Conservation (phyloP, 1,284 basidiomycete genomes). For the Microbotryum scabiosae region DNA sequence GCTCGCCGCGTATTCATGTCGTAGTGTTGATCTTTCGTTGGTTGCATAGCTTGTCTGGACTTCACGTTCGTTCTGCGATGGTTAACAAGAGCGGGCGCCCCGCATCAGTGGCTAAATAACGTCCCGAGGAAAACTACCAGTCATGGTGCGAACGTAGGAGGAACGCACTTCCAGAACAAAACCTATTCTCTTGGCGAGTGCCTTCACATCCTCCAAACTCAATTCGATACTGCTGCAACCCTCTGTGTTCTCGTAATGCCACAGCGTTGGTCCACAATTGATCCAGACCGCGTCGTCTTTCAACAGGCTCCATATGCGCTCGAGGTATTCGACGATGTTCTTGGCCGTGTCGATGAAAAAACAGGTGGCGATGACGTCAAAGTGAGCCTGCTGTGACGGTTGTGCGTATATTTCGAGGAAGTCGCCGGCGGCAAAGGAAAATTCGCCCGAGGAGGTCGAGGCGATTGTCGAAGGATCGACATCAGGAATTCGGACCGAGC, state of each 20-base stretch:
- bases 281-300: slow-evolving; percentile 82
- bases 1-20: slow-evolving; percentile 67
- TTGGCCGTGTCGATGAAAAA: slow-evolving; percentile 98
- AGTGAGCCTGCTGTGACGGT: slow-evolving; percentile 44
- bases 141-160: slow-evolving; percentile 12
- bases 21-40: slow-evolving; percentile 73
- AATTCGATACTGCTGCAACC: slow-evolving; percentile 73
- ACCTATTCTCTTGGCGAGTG: slow-evolving; percentile 63
- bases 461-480: slow-evolving; percentile 67
- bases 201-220: slow-evolving; percentile 77
- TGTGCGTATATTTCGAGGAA: slow-evolving; percentile 78
- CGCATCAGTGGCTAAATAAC: too few relatives aligned
- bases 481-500: slow-evolving; percentile 66
- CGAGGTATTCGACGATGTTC: slow-evolving; percentile 82
- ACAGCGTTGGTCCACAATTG: slow-evolving; percentile 83
- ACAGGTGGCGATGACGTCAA: slow-evolving; percentile 88
- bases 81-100: too few relatives aligned
- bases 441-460: slow-evolving; percentile 45
- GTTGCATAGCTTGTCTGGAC: slow-evolving; percentile 82
- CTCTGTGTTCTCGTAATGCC: slow-evolving; percentile 89
- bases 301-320: slow-evolving; percentile 68
- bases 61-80: slow-evolving; percentile 60
- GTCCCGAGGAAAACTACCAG: background rate
- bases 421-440: slow-evolving; percentile 82
- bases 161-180: slow-evolving; percentile 66